phyloP scores from a whole-genome alignment of 768 basidiomycete genomes.

The Hebeloma cylindrosporum region DNA sequence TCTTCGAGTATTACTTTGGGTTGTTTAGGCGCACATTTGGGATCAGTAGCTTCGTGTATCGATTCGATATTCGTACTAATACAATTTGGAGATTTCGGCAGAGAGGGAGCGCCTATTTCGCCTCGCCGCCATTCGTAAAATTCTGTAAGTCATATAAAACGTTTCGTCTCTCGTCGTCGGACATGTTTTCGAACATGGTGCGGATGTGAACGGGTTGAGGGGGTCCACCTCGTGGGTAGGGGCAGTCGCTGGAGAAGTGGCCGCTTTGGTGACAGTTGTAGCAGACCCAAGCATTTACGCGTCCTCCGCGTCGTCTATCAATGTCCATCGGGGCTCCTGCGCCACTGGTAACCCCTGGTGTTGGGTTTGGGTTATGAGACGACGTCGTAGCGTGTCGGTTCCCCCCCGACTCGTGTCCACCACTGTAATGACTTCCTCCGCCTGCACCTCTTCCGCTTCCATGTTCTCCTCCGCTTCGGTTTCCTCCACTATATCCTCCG shows the following conservation, averaged over 20 bases:
- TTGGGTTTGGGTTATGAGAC: background rate
- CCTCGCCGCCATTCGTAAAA: slow-evolving; percentile 6
- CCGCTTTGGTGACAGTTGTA: background rate
- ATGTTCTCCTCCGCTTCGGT: background rate
- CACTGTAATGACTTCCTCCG: background rate
- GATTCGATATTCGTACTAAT: background rate
- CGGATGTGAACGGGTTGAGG: background rate
- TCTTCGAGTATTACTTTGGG: background rate
- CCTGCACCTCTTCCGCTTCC: background rate
- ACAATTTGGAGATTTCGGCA: slow-evolving; percentile 3
- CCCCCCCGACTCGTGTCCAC: too few relatives aligned
- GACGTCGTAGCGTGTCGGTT: too few relatives aligned
- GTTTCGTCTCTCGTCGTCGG: background rate
- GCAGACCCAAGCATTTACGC: background rate
- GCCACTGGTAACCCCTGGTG: background rate
- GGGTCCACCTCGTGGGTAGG: background rate
- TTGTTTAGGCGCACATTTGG: background rate
- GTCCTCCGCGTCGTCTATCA: background rate
- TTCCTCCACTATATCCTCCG: background rate
- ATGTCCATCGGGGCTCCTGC: slow-evolving; percentile 3
- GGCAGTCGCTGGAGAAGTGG: slow-evolving; percentile 6
- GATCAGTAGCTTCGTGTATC: background rate
- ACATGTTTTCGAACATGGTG: background rate
- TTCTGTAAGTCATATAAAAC: background rate
- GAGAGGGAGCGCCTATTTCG: slow-evolving; percentile 5